These are phyloP conservation scores for Naegleria fowleri DNA, from an alignment of 208 protist species.

Conservation along the genomic window DNA sequence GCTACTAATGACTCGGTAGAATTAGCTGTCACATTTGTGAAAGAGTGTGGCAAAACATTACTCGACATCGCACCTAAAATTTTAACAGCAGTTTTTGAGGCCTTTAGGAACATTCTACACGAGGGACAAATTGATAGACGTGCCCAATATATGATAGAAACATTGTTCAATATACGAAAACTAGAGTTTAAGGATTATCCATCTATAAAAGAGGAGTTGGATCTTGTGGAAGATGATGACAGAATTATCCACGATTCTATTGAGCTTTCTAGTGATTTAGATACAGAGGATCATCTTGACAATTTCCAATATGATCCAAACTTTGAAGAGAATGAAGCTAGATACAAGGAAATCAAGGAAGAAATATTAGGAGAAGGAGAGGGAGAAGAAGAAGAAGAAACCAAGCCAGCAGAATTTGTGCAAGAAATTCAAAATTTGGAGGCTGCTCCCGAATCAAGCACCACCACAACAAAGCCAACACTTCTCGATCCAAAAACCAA, in stretches of 20 bases:
- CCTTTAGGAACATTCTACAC: conserved; percentile 74
- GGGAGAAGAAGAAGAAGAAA: conserved; percentile 33
- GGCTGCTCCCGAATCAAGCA: conserved; percentile 24
- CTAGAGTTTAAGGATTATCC: conserved; percentile 63
- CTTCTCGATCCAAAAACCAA: conserved; percentile 49
- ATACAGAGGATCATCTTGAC: conserved; percentile 74
- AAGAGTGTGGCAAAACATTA: conserved; percentile 56
- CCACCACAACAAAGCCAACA: not conserved
- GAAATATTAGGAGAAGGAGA: conserved; percentile 74
- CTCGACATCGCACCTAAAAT: conserved; percentile 34
- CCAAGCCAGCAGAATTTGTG: conserved; percentile 59
- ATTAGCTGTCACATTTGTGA: conserved; percentile 73
- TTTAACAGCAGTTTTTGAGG: conserved; percentile 67
- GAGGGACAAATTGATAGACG: conserved; percentile 84
- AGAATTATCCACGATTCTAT: conserved; percentile 84
- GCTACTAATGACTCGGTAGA: conserved; percentile 91
- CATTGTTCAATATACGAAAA: conserved; percentile 78
- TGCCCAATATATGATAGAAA: conserved; percentile 93
- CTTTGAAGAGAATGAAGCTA: conserved; percentile 81
- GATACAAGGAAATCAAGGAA: conserved; percentile 76
- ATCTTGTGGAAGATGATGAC: conserved; percentile 83
- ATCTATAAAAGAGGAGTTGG: conserved; percentile 63
- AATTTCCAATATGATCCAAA: conserved; percentile 83
- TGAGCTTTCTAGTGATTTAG: conserved; percentile 74
- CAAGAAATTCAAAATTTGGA: conserved; percentile 36